Evolutionary conservation across 495 filamentous ascomycete species (phyloP).

Genomic region (Daldinia vernicosa): DNA sequence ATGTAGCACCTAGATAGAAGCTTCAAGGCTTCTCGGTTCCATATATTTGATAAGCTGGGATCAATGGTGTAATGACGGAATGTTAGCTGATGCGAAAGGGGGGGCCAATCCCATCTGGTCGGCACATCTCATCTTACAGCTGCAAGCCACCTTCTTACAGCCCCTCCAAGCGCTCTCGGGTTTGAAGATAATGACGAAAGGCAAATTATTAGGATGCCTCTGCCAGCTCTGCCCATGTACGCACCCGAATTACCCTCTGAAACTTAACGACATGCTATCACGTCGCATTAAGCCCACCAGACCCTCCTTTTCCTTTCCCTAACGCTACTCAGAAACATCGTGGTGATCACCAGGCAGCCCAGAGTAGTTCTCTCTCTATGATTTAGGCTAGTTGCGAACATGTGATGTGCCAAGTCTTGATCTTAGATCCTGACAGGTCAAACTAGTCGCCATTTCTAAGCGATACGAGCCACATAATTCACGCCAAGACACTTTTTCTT

Average conservation of each 20-base stretch:
- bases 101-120: constrained; percentile 11
- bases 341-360: constrained; percentile 24
- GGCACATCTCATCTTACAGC: constrained; percentile 31
- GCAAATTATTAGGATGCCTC: neutral
- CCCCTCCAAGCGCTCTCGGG: constrained; percentile 7
- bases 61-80: neutral
- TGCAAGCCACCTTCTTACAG: constrained; percentile 36
- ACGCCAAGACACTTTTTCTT: constrained; percentile 23
- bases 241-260: constrained; percentile 12
- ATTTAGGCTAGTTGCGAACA: constrained; percentile 26
- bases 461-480: constrained; percentile 42
- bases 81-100: neutral
- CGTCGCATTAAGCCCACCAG: constrained; percentile 37
- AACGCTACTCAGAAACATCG: constrained; percentile 11
- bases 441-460: constrained; percentile 20
- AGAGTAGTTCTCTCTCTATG: constrained; percentile 18
- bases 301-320: constrained; percentile 29
- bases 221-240: neutral
- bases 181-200: neutral
- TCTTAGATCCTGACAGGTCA: constrained; percentile 41
- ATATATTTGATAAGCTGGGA: neutral
- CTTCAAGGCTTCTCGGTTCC: neutral
- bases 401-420: constrained; percentile 42
- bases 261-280: constrained; percentile 8
- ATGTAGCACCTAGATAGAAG: neutral